These are phyloP conservation scores for Suillus sp. DNA, from an alignment of 768 basidiomycete genomes.

Conservation along the genomic window DNA sequence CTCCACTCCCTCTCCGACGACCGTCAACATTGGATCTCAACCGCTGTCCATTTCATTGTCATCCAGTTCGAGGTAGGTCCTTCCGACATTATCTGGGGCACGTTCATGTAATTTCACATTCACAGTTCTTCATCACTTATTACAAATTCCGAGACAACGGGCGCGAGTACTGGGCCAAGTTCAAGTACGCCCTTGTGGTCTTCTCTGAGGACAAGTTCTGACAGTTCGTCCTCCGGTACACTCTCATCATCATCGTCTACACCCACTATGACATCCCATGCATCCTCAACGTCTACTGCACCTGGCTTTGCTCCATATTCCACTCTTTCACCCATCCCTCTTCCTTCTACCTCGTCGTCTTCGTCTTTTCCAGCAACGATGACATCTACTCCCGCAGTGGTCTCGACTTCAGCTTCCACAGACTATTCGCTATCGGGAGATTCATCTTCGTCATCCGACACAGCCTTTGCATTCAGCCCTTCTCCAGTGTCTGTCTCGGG, in stretches of 20 bases:
- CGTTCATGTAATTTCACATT: not conserved
- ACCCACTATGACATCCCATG: not conserved
- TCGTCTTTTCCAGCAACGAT: not conserved
- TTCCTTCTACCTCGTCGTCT: not conserved
- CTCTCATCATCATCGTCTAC: conserved; percentile 1
- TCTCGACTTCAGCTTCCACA: not conserved
- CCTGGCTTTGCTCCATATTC: not conserved
- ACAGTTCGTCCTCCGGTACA: conserved; percentile 3
- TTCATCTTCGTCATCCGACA: not conserved
- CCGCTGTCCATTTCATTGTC: not conserved
- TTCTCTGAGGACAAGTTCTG: conserved; percentile 7
- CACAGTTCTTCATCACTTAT: not conserved
- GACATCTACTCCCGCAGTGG: not conserved
- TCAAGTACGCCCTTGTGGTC: conserved; percentile 11
- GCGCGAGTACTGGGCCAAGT: conserved; percentile 5
- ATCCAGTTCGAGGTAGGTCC: not conserved
- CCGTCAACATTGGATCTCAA: not conserved
- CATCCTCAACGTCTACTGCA: not conserved
- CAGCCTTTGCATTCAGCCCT: not conserved
- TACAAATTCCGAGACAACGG: not conserved
- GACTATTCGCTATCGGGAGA: not conserved
- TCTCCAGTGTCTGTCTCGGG: not conserved
- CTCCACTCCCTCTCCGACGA: not conserved
- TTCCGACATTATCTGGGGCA: not conserved
- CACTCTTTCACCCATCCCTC: not conserved